phyloP scores from a whole-genome alignment of 1,284 basidiomycete species.

The Phenoliferia sp. region DNA sequence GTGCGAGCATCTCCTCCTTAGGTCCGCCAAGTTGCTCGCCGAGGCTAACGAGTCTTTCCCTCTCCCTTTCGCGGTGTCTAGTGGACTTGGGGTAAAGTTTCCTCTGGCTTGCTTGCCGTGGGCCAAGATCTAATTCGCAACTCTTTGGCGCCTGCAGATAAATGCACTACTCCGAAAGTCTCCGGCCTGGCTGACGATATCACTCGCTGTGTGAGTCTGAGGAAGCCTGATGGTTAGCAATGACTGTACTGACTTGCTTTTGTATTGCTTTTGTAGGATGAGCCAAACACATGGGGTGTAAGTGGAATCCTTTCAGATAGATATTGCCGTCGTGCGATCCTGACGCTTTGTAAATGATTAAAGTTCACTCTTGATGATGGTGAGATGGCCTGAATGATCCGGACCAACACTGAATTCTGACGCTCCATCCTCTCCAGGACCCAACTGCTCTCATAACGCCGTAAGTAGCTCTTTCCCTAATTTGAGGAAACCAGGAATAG shows the following conservation, averaged over 20 bases:
- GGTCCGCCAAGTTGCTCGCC: background rate
- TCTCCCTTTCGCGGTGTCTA: background rate
- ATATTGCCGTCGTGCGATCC: background rate
- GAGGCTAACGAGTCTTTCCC: background rate
- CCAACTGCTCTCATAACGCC: conserved; percentile 43
- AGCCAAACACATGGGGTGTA: conserved; percentile 50
- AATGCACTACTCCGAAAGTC: conserved; percentile 36
- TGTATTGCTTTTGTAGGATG: too few relatives aligned
- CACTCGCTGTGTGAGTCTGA: conserved; percentile 35
- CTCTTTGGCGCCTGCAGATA: too few relatives aligned
- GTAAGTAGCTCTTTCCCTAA: conserved; percentile 31
- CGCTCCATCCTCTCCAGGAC: conserved; percentile 14
- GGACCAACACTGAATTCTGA: background rate
- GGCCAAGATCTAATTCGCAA: too few relatives aligned
- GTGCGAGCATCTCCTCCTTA: background rate
- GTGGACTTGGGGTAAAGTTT: background rate
- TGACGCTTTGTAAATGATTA: background rate
- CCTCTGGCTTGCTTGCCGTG: conserved; percentile 40
- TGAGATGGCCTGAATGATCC: background rate
- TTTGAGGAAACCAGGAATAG: background rate
- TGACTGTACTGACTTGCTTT: background rate
- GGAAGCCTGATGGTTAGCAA: background rate
- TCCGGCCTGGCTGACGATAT: conserved; percentile 42
- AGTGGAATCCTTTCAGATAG: background rate
- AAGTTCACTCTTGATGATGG: conserved; percentile 50